Base-by-base conservation (phyloP, 1,139 yeast species). In the Geotrichum klebahnii region DNA sequence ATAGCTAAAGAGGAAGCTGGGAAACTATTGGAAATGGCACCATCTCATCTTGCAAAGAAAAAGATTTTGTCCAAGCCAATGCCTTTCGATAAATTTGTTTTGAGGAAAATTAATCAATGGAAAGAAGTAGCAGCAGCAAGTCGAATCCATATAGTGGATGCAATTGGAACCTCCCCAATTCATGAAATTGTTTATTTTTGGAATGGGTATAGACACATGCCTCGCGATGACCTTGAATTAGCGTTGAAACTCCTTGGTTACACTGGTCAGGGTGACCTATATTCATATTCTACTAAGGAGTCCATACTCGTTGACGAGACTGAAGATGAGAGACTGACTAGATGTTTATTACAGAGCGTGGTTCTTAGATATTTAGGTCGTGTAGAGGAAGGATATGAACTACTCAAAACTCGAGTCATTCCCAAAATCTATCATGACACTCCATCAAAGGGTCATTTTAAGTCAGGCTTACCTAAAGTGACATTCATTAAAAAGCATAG, bases 131-230 rank as follows among this genome's bases (percentile, higher is more conserved):
- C 63, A 0, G 66, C 70, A 43, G 60, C 74, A 38, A 75, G 80
- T 1, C 64, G 69, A 14, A 61, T 74, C 31, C 77, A 73, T 50
- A 72, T 82, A 24, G 73, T 84, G 19, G 97, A 92, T 61, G 82
- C 89, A 28, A 74, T 87, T 56, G 95, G 92, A 2, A 82, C 95
- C 0, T 88, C 96, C 0, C 85, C 92, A 32, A 77, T 86, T 46
- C 95, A 86, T 61, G 97, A 92, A 67, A 71, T 89, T 54, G 72
- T 84, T 20, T 92, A 89, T 65, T 88, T 92, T 67, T 90, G 96
- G 94, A 89, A 88, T 64, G 96, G 96, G 0, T 90, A 82, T 65
- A 83, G 84, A 60, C 75, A 96, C 63, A 90, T 90, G 97, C 77
- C 85, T 0, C 67, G 69, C 39, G 73, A 72, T 12, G 77, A 81